Percentiles rank a stretch among this genome's conserved stretches.
phyloP scores from a whole-genome alignment of 2,329 filamentous ascomycete genomes.

The Epichloe sibirici region DNA sequence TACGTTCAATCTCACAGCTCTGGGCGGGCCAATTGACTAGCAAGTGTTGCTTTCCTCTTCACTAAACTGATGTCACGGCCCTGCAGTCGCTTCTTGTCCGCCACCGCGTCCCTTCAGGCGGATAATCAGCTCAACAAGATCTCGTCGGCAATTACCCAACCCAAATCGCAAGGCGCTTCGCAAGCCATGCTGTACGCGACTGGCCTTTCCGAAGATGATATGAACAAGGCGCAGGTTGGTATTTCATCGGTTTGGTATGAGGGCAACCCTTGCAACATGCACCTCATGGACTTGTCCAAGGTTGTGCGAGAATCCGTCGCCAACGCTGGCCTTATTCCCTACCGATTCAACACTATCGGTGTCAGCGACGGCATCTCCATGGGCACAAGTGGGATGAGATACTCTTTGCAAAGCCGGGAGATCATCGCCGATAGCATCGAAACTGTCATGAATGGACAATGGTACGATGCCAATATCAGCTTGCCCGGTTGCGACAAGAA shows the following conservation, averaged over 20 bases:
- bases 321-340: slow-evolving; percentile 71
- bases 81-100: slow-evolving; percentile 36
- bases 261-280: slow-evolving; percentile 99
- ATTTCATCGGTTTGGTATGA: slow-evolving; percentile 98
- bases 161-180: slow-evolving; percentile 94
- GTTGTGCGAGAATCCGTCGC: slow-evolving; percentile 51
- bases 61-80: not conserved
- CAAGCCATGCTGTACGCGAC: slow-evolving; percentile 99
- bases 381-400: slow-evolving; percentile 96
- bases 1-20: slow-evolving; percentile 4
- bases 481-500: slow-evolving; percentile 99
- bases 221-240: slow-evolving; percentile 94
- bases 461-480: slow-evolving; percentile 96
- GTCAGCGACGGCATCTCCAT: slow-evolving; percentile 97
- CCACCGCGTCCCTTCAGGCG: slow-evolving; percentile 33
- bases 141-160: slow-evolving; percentile 79
- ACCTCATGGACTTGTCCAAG: slow-evolving; percentile 79
- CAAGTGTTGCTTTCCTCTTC: too few relatives aligned
- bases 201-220: slow-evolving; percentile 71
- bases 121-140: slow-evolving; percentile 66
- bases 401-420: slow-evolving; percentile 86
- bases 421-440: slow-evolving; percentile 97
- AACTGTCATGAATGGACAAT: slow-evolving; percentile 97
- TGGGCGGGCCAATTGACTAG: not conserved
- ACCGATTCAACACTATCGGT: slow-evolving; percentile 98